phyloP scores from a whole-genome alignment of 2,329 filamentous ascomycete genomes.

The Pseudogymnoascus sp. region DNA sequence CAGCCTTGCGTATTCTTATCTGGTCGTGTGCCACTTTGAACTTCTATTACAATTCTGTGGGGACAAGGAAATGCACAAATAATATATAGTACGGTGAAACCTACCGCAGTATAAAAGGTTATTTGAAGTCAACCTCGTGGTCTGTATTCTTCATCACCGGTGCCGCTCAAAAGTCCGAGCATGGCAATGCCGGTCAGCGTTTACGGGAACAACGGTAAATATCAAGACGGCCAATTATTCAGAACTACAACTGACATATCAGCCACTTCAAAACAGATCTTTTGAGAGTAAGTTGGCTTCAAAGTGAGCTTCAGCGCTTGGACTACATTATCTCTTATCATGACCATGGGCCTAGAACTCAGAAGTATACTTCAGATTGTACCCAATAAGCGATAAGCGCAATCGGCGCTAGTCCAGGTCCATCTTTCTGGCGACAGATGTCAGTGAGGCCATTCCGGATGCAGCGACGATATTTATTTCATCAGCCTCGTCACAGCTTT shows the following conservation, averaged over 20 bases:
- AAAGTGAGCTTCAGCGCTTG: neutral
- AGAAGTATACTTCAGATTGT: neutral
- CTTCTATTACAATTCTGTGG: neutral
- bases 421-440: constrained; percentile 6
- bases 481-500: constrained; percentile 1
- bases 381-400: constrained; percentile 9
- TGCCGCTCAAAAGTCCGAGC: neutral
- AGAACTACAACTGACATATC: neutral
- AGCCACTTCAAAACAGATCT: neutral
- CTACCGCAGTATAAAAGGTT: neutral
- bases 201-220: neutral
- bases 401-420: constrained; percentile 6
- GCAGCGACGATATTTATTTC: constrained; percentile 6
- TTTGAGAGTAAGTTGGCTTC: neutral
- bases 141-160: neutral
- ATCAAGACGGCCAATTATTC: neutral
- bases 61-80: neutral
- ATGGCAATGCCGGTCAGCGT: neutral
- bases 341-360: neutral
- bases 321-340: neutral
- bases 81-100: neutral
- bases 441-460: constrained; percentile 6
- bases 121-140: neutral
- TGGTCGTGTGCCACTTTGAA: neutral
- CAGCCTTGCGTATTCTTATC: neutral